Evolutionary conservation across 768 basidiomycete genomes (phyloP), one percentile per base, ranked within the genome.

Genomic region (Leccinum barrowsii): DNA sequence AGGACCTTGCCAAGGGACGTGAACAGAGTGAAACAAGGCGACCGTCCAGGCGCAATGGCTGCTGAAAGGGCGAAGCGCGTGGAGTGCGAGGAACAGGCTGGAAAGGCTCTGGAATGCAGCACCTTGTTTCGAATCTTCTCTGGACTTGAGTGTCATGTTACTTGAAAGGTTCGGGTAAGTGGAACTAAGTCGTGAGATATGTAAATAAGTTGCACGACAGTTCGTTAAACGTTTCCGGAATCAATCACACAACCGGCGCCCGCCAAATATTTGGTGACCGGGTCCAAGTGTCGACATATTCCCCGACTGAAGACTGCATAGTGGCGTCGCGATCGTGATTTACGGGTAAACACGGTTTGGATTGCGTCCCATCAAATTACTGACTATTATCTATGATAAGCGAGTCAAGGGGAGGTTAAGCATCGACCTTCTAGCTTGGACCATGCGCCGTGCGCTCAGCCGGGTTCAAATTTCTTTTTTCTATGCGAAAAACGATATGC

Each of bases 1-100:
- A 50, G 34, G 22, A 47, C 58, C 63, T 63, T 65, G 58, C 12
- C 46, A 13, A 60, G 34, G 28, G 50, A 66, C 61, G 63, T 67
- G 59, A 59, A 57, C 13, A n/a, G 28, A 15, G 47, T 12, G 37
- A 47, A 48, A 55, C 8, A 34, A 49, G 57, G 12, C 34, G 42
- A 40, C 7, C 26, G 53, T 42, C 40, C 22, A 47, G 46, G 21
- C 22, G 34, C 10, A 7, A 59, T 51, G 46, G 48, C 34, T 30
- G 50, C 28, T 32, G 37, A 24, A 51, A 40, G n/a, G 32, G 49
- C 37, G 56, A 55, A 57, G 54, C 48, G 30, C 19, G 57, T 55
- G 50, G 50, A 46, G 50, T 56, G 40, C 30, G 35, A 54, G 26
- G 48, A 52, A 37, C 28, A 32, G 24, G 24, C 22, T 19, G 54